phyloP scores from a whole-genome alignment of 1,284 basidiomycete genomes.

The Heterobasidion irregulare region DNA sequence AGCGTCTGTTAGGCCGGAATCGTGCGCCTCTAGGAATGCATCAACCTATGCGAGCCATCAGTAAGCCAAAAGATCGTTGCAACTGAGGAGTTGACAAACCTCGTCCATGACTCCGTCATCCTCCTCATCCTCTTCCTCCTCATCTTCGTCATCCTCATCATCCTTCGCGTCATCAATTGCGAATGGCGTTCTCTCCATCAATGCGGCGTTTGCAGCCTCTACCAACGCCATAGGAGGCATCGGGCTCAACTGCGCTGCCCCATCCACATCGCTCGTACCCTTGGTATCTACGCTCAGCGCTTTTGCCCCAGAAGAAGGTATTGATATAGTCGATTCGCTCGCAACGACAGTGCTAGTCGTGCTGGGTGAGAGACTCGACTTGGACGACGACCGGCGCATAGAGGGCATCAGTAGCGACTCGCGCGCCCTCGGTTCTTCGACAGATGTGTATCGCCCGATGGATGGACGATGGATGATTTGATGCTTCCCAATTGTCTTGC shows the following conservation, averaged over 20 bases:
- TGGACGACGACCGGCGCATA: conserved; percentile 52
- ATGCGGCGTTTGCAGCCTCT: conserved; percentile 71
- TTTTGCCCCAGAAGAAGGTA: conserved; percentile 2
- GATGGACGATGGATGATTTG: conserved; percentile 77
- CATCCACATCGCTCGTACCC: not conserved
- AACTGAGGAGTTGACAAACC: conserved; percentile 29
- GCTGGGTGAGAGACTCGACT: conserved; percentile 36
- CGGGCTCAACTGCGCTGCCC: conserved; percentile 31
- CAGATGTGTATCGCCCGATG: conserved; percentile 75
- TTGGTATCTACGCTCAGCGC: conserved; percentile 3
- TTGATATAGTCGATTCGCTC: conserved; percentile 25
- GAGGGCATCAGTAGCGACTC: conserved; percentile 75
- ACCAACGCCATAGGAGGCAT: conserved; percentile 59
- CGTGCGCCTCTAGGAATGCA: conserved; percentile 87
- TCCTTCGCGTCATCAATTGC: conserved; percentile 90
- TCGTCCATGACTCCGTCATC: conserved; percentile 88
- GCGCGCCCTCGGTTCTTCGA: conserved; percentile 82
- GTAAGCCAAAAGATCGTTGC: not conserved
- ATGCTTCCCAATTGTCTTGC: conserved; percentile 87
- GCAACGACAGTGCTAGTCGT: conserved; percentile 21
- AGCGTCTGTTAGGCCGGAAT: conserved; percentile 78
- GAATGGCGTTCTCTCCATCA: conserved; percentile 87
- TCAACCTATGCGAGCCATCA: conserved; percentile 48
- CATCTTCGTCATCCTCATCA: conserved; percentile 64
- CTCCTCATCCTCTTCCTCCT: conserved; percentile 47